Conservation (phyloP, 2,329 filamentous ascomycete species). For the Arachnomyces sp. region DNA sequence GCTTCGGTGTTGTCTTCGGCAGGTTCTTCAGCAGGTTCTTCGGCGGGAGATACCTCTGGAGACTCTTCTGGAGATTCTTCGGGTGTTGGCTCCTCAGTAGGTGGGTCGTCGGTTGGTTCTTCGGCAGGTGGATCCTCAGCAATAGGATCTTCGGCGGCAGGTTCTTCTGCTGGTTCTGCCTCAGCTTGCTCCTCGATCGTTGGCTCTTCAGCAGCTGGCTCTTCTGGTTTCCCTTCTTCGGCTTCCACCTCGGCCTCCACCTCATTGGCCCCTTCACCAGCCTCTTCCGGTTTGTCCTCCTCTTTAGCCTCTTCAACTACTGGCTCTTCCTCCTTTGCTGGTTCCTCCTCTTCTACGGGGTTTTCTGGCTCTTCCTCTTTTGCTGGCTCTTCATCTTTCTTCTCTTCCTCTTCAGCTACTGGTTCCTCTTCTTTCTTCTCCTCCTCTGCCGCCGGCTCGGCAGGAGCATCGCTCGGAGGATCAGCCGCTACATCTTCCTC, state of each 20-base stretch:
- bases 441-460: constrained; percentile 1
- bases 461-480: neutral
- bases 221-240: constrained; percentile 6
- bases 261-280: constrained; percentile 9
- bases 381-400: neutral
- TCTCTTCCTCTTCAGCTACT: constrained; percentile 10
- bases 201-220: neutral
- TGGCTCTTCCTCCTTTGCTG: constrained; percentile 6
- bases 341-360: constrained; percentile 3
- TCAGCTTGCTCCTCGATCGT: neutral
- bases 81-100: constrained; percentile 7
- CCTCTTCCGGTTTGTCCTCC: constrained; percentile 16
- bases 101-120: constrained; percentile 3
- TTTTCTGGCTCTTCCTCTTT: constrained; percentile 6
- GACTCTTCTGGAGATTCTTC: constrained; percentile 13
- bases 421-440: constrained; percentile 6
- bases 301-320: constrained; percentile 13
- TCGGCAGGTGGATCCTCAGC: constrained; percentile 7
- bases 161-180: constrained; percentile 2
- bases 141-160: constrained; percentile 14
- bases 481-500: constrained; percentile 2
- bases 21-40: constrained; percentile 8
- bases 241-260: constrained; percentile 6
- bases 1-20: neutral
- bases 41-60: too few species aligned